These are phyloP conservation scores for Letharia lupina DNA, from an alignment of 495 filamentous ascomycete species.

Conservation along the genomic window DNA sequence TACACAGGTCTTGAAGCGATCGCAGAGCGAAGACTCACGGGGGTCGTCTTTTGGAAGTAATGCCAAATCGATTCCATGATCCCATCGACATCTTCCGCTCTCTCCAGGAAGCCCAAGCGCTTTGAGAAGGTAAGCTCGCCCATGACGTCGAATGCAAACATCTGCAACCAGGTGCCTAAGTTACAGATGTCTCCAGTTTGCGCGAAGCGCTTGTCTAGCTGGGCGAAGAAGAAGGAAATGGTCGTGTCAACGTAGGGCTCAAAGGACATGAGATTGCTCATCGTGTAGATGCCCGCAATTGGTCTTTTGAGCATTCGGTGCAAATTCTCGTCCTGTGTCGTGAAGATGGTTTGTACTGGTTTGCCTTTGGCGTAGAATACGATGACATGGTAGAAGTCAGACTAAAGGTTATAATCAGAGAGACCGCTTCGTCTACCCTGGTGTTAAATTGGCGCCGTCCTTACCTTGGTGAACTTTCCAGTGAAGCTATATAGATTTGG, in stretches of 20 bases:
- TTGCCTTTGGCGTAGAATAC: constrained; percentile 25
- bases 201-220: constrained; percentile 30
- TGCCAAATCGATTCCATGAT: constrained; percentile 27
- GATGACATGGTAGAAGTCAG: constrained; percentile 31
- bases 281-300: constrained; percentile 35
- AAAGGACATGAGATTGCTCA: constrained; percentile 20
- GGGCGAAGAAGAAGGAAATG: constrained; percentile 27
- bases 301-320: constrained; percentile 36
- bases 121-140: constrained; percentile 35
- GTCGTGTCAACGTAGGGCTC: constrained; percentile 32
- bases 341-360: constrained; percentile 31
- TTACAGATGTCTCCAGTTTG: constrained; percentile 23
- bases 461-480: constrained; percentile 27
- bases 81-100: constrained; percentile 30
- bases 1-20: background rate
- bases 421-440: no score
- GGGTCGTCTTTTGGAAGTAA: constrained; percentile 26
- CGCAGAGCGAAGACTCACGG: constrained; percentile 18
- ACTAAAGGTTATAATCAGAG: constrained; percentile 4
- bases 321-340: constrained; percentile 33
- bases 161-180: constrained; percentile 19
- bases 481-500: constrained; percentile 33
- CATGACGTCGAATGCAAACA: constrained; percentile 35
- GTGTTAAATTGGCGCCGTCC: no score
- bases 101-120: constrained; percentile 35